A percentile compares a stretch with the other conserved stretches of the same genome.
Evolutionary conservation across 1,284 basidiomycete genomes (phyloP).

Genomic region (Puccinia brachypodii): DNA sequence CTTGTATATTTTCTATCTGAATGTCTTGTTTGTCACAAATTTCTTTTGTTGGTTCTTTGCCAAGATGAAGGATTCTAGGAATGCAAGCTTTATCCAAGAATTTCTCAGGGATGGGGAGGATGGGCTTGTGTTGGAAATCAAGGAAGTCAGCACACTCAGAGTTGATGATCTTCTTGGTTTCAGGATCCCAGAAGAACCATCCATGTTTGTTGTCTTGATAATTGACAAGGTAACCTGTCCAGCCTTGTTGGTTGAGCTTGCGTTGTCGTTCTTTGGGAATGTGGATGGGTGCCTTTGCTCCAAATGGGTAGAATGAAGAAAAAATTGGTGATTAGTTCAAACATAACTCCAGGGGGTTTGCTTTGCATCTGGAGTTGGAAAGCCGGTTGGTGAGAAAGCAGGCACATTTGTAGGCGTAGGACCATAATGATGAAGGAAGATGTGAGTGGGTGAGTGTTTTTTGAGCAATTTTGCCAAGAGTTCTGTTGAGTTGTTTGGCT

Average conservation of each 20-base stretch:
- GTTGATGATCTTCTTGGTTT: background rate
- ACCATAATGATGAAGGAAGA: constrained; percentile 2
- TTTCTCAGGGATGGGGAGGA: background rate
- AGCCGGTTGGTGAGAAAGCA: background rate
- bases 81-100: background rate
- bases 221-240: background rate
- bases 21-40: constrained; percentile 4
- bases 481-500: constrained; percentile 7
- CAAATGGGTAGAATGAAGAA: background rate
- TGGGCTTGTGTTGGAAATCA: background rate
- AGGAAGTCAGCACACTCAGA: constrained; percentile 12
- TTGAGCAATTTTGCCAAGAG: constrained; percentile 2
- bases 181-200: constrained; percentile 10
- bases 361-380: background rate
- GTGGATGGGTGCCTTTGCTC: background rate
- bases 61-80: background rate
- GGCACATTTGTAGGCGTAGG: background rate
- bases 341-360: background rate
- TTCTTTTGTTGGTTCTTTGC: background rate
- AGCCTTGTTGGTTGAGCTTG: constrained; percentile 2
- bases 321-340: background rate
- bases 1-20: background rate
- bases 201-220: background rate
- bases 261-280: background rate
- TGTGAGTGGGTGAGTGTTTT: background rate